Base-by-base conservation (phyloP, 805 yeast genomes). In the Barnettozyma wickerhamii region DNA sequence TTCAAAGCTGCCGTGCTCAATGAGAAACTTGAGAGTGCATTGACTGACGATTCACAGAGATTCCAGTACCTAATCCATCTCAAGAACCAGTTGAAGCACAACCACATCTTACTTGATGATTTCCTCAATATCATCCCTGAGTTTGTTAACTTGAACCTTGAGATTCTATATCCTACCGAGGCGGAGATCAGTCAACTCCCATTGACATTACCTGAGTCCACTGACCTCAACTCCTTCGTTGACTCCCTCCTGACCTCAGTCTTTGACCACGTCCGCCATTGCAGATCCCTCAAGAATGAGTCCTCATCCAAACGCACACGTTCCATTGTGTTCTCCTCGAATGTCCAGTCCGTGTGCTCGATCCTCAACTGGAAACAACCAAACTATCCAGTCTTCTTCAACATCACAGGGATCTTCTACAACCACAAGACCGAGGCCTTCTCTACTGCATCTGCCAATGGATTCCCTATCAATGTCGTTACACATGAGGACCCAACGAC, bases 351-450 rank as follows among this genome's bases (percentile, higher is more conserved):
- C 34, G 87, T 89, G n/a, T 93, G 98, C 63, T 87, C 95, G 10
- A 84, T 88, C 34, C 65, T 93, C 52, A 93, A 93, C 63, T 93
- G 99, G 99, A 93, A 93, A 63, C 99, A 93, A 64, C 98, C 99
- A 12, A 91, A 91, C 60, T 93, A 84, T 64, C 97, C 99, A 0
- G 98, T 93, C 1, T 80, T 93, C 49, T 84, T 86, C 64, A 77
- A 81, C 41, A 77, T 90, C 74, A 81, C 79, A 51, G 86, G 88
- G n/a, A 66, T 81, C 10, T 65, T 71, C 29, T 68, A 58, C 51
- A 48, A 59, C 24, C 42, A 50, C 9, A 5, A 35, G 12, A 17
- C 27, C 10, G 61, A 64, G 14, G 45, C 46, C 38, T 72, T 71
- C 43, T 58, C 50, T 12, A 49, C 62, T 23, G 63, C 66, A 30